Evolutionary conservation across 371 early-diverging fungal genomes (phyloP).

Genomic region (Rhizomucor miehei): DNA sequence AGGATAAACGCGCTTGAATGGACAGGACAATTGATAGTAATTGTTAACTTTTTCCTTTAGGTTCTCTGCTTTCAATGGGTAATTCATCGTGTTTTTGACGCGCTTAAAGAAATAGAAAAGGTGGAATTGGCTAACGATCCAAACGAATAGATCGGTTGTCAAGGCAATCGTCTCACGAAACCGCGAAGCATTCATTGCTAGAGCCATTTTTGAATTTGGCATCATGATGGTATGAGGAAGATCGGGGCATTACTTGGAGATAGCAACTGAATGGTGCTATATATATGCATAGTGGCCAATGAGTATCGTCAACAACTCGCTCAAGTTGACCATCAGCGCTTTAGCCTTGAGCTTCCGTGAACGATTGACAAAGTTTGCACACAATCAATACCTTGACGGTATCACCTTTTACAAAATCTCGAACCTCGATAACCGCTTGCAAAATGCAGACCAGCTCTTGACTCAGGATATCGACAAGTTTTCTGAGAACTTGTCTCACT

Average conservation of each 20-base stretch:
- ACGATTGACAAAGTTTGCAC: conserved; percentile 76
- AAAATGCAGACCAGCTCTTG: conserved; percentile 83
- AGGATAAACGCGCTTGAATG: no score
- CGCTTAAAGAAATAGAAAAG: not conserved
- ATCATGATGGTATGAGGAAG: conserved; percentile 66
- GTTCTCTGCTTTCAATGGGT: conserved; percentile 73
- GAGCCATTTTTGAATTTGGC: conserved; percentile 65
- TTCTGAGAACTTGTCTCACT: conserved; percentile 67
- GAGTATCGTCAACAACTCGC: conserved; percentile 73
- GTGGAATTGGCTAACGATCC: not conserved
- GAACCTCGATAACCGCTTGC: conserved; percentile 75
- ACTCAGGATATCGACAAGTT: conserved; percentile 91
- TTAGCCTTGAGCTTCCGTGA: conserved; percentile 77
- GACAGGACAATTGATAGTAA: no score
- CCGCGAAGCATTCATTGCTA: conserved; percentile 59
- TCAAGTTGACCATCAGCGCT: conserved; percentile 67
- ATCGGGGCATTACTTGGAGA: not conserved
- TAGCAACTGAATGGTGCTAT: conserved; percentile 1
- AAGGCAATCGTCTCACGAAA: conserved; percentile 73
- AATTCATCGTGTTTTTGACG: conserved; percentile 3
- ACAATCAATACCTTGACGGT: conserved; percentile 78
- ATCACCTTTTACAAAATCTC: conserved; percentile 82
- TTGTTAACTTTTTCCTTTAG: conserved; percentile 22
- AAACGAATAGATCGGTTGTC: conserved; percentile 51
- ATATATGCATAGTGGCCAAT: conserved; percentile 61